These are phyloP conservation scores for Cladorrhinum samala DNA, from an alignment of 495 filamentous ascomycete species.

Conservation along the genomic window DNA sequence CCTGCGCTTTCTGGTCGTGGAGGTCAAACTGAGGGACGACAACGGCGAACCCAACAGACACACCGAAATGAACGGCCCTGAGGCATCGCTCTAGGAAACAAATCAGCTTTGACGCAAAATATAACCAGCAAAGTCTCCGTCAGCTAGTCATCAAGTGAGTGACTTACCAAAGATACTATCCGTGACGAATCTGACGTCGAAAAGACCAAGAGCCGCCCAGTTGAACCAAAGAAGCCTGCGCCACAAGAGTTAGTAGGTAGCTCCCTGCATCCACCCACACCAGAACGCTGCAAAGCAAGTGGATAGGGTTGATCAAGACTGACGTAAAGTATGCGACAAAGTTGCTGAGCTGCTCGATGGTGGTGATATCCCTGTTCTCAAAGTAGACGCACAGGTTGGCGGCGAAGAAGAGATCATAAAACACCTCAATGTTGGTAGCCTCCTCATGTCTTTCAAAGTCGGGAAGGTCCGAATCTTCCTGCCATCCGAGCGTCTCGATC, in stretches of 20 bases:
- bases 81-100: constrained; percentile 38
- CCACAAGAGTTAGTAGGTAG: constrained; percentile 44
- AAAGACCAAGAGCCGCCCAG: constrained; percentile 62
- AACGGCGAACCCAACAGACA: constrained; percentile 59
- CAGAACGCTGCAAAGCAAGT: no score
- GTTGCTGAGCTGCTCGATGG: constrained; percentile 20
- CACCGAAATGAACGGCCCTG: constrained; percentile 55
- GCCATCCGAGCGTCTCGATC: neutral
- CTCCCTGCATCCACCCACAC: no score
- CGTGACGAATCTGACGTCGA: constrained; percentile 60
- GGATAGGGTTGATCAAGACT: constrained; percentile 22
- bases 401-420: constrained; percentile 66
- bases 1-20: constrained; percentile 34
- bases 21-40: constrained; percentile 37
- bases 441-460: constrained; percentile 1
- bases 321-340: constrained; percentile 60
- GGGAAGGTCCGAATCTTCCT: neutral
- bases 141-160: no score
- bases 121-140: no score
- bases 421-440: constrained; percentile 38
- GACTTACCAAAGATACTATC: constrained; percentile 50
- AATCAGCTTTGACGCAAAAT: no score
- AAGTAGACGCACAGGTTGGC: constrained; percentile 62
- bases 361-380: constrained; percentile 48
- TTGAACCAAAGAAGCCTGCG: constrained; percentile 60